Evolutionary conservation across 495 filamentous ascomycete species (phyloP), one percentile per base, ranked within the genome.

Genomic region (Aspergillus wentii): DNA sequence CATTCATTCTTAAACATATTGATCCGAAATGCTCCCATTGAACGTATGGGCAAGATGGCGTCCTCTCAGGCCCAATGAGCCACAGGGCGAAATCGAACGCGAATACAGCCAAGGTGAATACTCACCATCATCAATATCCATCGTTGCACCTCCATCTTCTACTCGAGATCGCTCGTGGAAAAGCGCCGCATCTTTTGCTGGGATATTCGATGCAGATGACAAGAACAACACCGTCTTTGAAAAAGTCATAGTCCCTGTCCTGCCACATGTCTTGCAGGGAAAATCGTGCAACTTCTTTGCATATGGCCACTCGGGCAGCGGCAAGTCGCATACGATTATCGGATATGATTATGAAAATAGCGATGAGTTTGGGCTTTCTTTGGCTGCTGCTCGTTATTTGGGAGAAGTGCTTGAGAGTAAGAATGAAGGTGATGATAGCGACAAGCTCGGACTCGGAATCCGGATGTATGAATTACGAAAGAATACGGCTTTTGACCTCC

Each of bases 271-370:
- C 6, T 33, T 44, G 8, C n/a, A 21, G 13, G 41, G 46, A 4
- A 4, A 33, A 30, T 37, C 33, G 17, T 41, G 42, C 43, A 58
- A 49, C 14, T 40, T 55, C 43, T 49, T 58, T 31, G 54, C 54
- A 10, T 58, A 58, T 28, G 54, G 54, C 1, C 51, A 58, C 25
- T 58, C 54, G 3, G 54, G 54, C 0, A 58, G 51, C 23, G 54
- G 54, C 1, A 56, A 56, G 33, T 35, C 52, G 0, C 52, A 56
- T 27, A 56, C 52, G 1, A 56, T 59, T 2, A 43, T 59, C 21
- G 55, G 55, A 0, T 59, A 56, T 33, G 40, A 59, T 4, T 59
- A 37, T 27, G 40, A 47, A 8, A 9, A 50, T 10, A 16, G 8
- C 1, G 35, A 45, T 15, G 43, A 52, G 14, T 45, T 48, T 17